Percentiles rank a stretch among this genome's conserved stretches.
Evolutionary conservation across 441 rosid genomes (phyloP).

Genomic region (Syzygium syzygioides): DNA sequence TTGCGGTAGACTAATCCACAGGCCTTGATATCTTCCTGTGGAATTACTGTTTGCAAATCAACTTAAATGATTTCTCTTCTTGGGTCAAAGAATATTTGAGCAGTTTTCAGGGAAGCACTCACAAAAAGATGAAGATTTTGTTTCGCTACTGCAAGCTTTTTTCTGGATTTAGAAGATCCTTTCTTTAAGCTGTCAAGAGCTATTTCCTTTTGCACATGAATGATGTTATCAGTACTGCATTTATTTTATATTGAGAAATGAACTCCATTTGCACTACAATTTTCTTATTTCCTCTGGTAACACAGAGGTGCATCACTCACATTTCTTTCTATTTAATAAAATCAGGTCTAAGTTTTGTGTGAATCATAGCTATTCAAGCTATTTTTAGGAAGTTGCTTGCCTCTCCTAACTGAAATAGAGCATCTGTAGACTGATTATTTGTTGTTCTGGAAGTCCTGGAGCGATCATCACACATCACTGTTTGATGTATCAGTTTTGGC

Average conservation of each 20-base stretch:
- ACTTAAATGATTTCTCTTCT: neutral
- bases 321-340: neutral
- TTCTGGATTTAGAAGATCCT: neutral
- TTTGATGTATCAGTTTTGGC: slow-evolving; percentile 52
- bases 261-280: neutral
- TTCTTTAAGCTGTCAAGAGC: neutral
- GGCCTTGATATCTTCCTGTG: neutral
- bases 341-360: neutral
- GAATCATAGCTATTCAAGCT: neutral
- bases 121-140: neutral
- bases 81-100: neutral
- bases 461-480: neutral
- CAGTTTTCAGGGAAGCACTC: neutral
- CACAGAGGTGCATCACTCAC: neutral
- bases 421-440: neutral
- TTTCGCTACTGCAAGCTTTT: neutral
- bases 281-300: neutral
- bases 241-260: neutral
- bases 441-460: neutral
- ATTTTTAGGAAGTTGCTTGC: neutral
- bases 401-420: neutral
- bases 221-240: neutral
- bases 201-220: neutral
- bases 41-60: neutral
- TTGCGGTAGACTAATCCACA: neutral